These are phyloP conservation scores for Amanita rimosa DNA, from an alignment of 768 basidiomycete species.

Conservation along the genomic window DNA sequence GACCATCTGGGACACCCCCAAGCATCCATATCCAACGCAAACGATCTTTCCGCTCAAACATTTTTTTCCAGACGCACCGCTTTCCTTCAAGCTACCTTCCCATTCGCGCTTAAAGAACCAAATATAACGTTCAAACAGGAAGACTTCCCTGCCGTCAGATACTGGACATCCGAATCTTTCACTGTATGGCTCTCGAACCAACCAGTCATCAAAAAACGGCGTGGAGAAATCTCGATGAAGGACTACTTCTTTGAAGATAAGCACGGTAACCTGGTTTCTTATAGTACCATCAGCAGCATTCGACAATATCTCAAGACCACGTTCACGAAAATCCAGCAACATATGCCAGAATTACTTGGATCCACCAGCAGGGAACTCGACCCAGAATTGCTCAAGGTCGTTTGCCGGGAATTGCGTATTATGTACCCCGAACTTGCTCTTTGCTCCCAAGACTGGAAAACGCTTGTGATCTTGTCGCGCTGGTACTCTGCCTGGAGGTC, in stretches of 20 bases:
- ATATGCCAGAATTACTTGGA: too few species aligned
- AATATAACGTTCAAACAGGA: not conserved
- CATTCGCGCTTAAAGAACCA: not conserved
- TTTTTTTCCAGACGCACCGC: not conserved
- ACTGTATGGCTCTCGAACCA: not conserved
- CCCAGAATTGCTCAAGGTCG: too few species aligned
- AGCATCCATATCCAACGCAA: not conserved
- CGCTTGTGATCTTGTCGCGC: not conserved
- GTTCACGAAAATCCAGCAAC: not conserved
- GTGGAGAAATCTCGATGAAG: not conserved
- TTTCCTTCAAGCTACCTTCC: not conserved
- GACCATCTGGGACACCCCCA: not conserved
- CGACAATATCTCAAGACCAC: not conserved
- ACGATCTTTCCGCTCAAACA: not conserved
- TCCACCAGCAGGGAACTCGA: too few species aligned
- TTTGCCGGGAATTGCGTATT: not conserved
- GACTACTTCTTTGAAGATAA: not conserved
- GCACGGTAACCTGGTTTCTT: not conserved
- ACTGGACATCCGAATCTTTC: not conserved
- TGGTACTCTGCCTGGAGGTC: not conserved
- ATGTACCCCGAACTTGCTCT: not conserved
- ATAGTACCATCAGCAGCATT: not conserved
- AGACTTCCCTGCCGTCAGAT: not conserved
- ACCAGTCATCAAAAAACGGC: not conserved
- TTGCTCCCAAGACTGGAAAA: not conserved